Base-by-base conservation (phyloP, 441 rosid species). In the Brassica balearica region DNA sequence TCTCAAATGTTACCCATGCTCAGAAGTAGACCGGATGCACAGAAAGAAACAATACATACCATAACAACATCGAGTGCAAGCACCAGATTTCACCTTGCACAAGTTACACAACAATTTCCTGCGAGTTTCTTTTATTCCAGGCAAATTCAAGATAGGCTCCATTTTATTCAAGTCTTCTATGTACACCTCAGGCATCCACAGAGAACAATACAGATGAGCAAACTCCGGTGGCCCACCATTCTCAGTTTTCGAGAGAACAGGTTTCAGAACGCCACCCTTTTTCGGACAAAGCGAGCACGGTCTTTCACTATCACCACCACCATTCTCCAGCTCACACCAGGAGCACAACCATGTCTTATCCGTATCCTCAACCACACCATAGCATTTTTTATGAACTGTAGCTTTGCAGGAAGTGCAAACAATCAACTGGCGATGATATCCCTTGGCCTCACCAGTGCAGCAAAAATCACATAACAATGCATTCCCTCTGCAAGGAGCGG, bases 41-140 rank as follows among this genome's bases (percentile, higher is more conserved):
- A 34, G 59, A 76, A 65, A 75, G 76, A 72, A 83, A 83, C 81
- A 82, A 73, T 55, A 83, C 96, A 86, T 92, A 96, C 99, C 99
- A 86, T 92, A 90, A 87, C 99, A 92, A 86, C 99, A 96, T 64
- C 92, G 93, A 76, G 92, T 86, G 86, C 97, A 96, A 68, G 90
- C 87, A 71, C 99, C 99, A 80, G 65, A 77, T 82, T 94, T 94
- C 87, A 88, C 89, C 90, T 89, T 96, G 97, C 99, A 96, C 74
- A 96, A 58, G 62, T 85, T 90, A 77, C 99, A 96, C 27, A 88
- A 81, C 65, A 88, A 81, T 83, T 90, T 94, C 82, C 72, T 87
- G 68, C 94, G 86, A 56, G 88, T 85, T 72, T 90, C 96, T 74
- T 85, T 86, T 71, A 92, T 90, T 73, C 82, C 92, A 61, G 46